phyloP scores from a whole-genome alignment of 495 filamentous ascomycete species.

The Hypoxylon fragiforme region DNA sequence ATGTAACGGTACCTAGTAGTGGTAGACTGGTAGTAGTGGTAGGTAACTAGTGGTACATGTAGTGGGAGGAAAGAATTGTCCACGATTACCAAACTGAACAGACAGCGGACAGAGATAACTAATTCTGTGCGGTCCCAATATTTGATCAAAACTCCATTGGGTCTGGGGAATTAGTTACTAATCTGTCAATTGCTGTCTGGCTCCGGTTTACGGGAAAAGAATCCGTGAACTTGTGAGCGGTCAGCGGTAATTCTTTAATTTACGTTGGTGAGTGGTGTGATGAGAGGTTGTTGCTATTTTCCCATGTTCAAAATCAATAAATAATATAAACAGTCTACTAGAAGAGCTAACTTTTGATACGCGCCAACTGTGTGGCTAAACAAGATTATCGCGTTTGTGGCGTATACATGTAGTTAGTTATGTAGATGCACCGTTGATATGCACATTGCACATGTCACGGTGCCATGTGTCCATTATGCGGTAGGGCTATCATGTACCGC shows the following conservation, averaged over 20 bases:
- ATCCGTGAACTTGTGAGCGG: constrained; percentile 11
- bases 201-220: neutral
- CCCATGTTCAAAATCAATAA: neutral
- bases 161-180: neutral
- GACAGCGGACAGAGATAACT: constrained; percentile 27
- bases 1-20: too few relatives aligned
- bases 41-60: too few relatives aligned
- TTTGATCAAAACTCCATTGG: constrained; percentile 29
- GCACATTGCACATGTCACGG: too few relatives aligned
- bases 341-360: too few relatives aligned
- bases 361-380: too few relatives aligned
- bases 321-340: neutral
- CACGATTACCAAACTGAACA: neutral
- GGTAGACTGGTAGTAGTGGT: too few relatives aligned
- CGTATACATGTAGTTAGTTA: too few relatives aligned
- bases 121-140: constrained; percentile 24
- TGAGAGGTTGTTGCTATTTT: neutral
- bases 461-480: too few relatives aligned
- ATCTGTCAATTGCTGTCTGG: constrained; percentile 4
- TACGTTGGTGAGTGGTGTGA: neutral
- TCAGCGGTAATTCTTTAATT: neutral
- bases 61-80: constrained; percentile 4
- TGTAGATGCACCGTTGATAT: too few relatives aligned
- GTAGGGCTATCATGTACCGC: too few relatives aligned
- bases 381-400: too few relatives aligned